Conservation (phyloP, 257 asterid genomes). For the Misopates orontium region DNA sequence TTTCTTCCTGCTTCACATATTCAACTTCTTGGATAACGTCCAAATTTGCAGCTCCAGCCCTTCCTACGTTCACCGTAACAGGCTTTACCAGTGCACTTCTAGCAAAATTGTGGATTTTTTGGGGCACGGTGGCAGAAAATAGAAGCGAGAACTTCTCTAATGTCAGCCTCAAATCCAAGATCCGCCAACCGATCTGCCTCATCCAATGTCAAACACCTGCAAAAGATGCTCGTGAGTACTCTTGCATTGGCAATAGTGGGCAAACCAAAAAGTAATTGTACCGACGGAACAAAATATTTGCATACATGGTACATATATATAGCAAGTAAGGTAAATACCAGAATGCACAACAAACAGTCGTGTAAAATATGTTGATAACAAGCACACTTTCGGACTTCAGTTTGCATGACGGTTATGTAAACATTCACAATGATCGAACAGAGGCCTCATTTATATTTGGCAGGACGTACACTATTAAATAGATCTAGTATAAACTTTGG, state of each 20-base stretch:
- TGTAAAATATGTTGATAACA: not conserved
- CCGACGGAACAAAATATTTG: not conserved
- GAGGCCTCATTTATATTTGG: no score
- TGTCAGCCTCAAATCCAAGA: constrained; percentile 85
- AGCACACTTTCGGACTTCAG: not conserved
- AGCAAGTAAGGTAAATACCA: not conserved
- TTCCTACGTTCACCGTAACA: constrained; percentile 79
- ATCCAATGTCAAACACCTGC: constrained; percentile 65
- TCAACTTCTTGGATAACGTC: constrained; percentile 88
- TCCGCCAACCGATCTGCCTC: constrained; percentile 84
- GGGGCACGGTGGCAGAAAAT: constrained; percentile 91
- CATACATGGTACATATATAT: not conserved
- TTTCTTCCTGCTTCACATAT: constrained; percentile 84
- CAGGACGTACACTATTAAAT: no score
- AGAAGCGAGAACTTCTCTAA: constrained; percentile 87
- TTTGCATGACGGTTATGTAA: not conserved
- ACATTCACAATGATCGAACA: no score
- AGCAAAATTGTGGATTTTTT: constrained; percentile 82
- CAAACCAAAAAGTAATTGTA: not conserved
- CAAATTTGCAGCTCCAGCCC: constrained; percentile 90
- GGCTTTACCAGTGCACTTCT: constrained; percentile 82
- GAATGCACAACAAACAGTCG: not conserved
- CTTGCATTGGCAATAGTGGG: not conserved
- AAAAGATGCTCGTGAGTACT: constrained; percentile 13
- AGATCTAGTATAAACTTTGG: no score